Percentiles rank a stretch among this genome's conserved stretches.
phyloP scores from a whole-genome alignment of 1,139 yeast genomes.

The Komagataea norvegica region DNA sequence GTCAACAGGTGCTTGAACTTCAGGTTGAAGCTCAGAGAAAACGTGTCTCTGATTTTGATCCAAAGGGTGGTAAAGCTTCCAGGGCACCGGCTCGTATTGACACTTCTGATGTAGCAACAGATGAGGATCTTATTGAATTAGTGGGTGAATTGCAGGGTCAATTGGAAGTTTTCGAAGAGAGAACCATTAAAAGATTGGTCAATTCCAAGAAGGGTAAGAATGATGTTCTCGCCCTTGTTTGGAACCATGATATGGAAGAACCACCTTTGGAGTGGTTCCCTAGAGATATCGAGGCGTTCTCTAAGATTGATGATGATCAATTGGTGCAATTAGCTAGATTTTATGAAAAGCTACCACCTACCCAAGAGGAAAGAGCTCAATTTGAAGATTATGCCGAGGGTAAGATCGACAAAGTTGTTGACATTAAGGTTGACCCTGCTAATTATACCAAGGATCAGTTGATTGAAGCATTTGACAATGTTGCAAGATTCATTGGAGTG shows the following conservation, averaged over 20 bases:
- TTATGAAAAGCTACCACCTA: conserved; percentile 62
- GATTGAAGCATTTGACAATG: conserved; percentile 51
- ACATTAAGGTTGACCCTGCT: conserved; percentile 29
- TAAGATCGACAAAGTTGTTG: conserved; percentile 34
- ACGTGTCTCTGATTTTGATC: conserved; percentile 29
- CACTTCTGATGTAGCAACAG: conserved; percentile 60
- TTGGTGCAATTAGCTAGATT: conserved; percentile 57
- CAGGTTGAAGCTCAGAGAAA: conserved; percentile 48
- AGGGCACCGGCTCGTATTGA: conserved; percentile 37
- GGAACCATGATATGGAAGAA: conserved; percentile 71
- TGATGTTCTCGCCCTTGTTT: conserved; percentile 48
- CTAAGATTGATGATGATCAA: conserved; percentile 38
- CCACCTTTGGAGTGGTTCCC: conserved; percentile 59
- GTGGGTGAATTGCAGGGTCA: conserved; percentile 91
- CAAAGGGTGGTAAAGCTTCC: conserved; percentile 12
- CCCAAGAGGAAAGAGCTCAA: conserved; percentile 42
- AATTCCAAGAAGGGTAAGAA: conserved; percentile 40
- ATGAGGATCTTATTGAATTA: conserved; percentile 77
- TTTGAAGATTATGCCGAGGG: conserved; percentile 45
- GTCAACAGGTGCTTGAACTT: conserved; percentile 65
- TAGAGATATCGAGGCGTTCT: conserved; percentile 49
- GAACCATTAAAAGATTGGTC: conserved; percentile 54
- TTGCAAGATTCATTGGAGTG: conserved; percentile 68
- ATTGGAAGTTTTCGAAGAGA: conserved; percentile 64
- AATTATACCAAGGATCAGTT: conserved; percentile 42